Conservation (phyloP, 495 filamentous ascomycete species). For the Aspergillus nidulans region DNA sequence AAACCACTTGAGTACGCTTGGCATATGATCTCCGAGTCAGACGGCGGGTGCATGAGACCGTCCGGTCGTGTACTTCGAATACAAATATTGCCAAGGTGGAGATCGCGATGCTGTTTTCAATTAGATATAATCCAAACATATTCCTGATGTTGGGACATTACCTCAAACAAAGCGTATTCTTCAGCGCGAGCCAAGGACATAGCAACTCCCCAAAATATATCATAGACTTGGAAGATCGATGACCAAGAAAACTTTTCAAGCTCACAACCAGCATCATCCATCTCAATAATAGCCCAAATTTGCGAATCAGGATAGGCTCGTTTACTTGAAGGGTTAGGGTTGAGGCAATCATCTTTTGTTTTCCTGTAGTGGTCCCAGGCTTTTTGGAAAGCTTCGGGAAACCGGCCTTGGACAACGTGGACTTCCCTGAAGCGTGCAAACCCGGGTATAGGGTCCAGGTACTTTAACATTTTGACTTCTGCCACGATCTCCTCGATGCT, state of each 20-base stretch:
- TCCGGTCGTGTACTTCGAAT: conserved; percentile 47
- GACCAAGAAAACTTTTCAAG: conserved; percentile 59
- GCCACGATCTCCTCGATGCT: conserved; percentile 51
- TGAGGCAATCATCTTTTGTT: conserved; percentile 54
- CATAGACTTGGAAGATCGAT: conserved; percentile 63
- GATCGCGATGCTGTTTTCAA: conserved; percentile 65
- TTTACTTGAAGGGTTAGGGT: conserved; percentile 61
- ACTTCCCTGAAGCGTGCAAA: conserved; percentile 86
- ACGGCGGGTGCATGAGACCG: conserved; percentile 31
- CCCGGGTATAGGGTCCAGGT: conserved; percentile 74
- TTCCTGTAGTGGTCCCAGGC: conserved; percentile 63
- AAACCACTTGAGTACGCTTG: conserved; percentile 46
- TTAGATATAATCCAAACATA: not conserved
- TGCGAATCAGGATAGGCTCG: conserved; percentile 60
- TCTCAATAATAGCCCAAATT: conserved; percentile 76
- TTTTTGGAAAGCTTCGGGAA: conserved; percentile 55
- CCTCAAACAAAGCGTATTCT: conserved; percentile 68
- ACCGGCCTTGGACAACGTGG: conserved; percentile 66
- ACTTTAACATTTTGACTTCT: conserved; percentile 72
- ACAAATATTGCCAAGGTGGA: conserved; percentile 87
- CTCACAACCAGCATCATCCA: conserved; percentile 79
- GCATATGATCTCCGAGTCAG: conserved; percentile 26
- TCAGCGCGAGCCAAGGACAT: conserved; percentile 76
- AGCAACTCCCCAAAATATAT: conserved; percentile 78
- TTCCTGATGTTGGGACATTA: conserved; percentile 19